A percentile compares a stretch with the other conserved stretches of the same genome.
phyloP scores from a whole-genome alignment of 1,139 yeast species.

The Pichiaceae sp. region DNA sequence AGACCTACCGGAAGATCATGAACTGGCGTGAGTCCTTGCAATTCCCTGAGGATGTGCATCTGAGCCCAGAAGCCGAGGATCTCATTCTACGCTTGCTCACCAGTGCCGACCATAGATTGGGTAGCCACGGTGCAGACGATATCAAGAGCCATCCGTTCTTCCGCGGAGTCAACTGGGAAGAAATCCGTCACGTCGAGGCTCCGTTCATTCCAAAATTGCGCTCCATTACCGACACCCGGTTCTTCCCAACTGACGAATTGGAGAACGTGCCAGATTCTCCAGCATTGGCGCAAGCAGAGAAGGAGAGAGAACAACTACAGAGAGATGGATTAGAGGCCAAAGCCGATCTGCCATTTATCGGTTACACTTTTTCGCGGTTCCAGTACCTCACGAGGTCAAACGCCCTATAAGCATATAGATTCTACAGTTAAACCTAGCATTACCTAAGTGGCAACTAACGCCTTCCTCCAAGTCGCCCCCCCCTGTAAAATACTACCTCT shows the following conservation, averaged over 20 bases:
- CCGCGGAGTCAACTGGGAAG: slow-evolving; percentile 95
- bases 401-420: slow-evolving; percentile 57
- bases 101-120: slow-evolving; percentile 77
- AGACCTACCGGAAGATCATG: slow-evolving; percentile 87
- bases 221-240: slow-evolving; percentile 91
- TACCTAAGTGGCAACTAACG: no score
- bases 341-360: slow-evolving; percentile 92
- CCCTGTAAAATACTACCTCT: no score
- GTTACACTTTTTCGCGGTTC: slow-evolving; percentile 90
- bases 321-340: slow-evolving; percentile 37
- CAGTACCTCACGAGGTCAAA: slow-evolving; percentile 86
- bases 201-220: slow-evolving; percentile 84
- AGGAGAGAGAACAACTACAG: slow-evolving; percentile 37
- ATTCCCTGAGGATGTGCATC: slow-evolving; percentile 93
- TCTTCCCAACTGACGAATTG: slow-evolving; percentile 96
- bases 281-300: slow-evolving; percentile 67
- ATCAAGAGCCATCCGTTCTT: slow-evolving; percentile 90
- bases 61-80: slow-evolving; percentile 92
- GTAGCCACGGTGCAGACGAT: slow-evolving; percentile 90
- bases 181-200: slow-evolving; percentile 86
- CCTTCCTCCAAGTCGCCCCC: neutral
- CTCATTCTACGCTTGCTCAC: slow-evolving; percentile 77
- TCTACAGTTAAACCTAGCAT: neutral
- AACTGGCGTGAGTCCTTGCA: slow-evolving; percentile 92
- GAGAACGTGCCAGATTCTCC: slow-evolving; percentile 94